Evolutionary conservation across 2,329 filamentous ascomycete species (phyloP).

Genomic region (Penicillium brevicompactum): DNA sequence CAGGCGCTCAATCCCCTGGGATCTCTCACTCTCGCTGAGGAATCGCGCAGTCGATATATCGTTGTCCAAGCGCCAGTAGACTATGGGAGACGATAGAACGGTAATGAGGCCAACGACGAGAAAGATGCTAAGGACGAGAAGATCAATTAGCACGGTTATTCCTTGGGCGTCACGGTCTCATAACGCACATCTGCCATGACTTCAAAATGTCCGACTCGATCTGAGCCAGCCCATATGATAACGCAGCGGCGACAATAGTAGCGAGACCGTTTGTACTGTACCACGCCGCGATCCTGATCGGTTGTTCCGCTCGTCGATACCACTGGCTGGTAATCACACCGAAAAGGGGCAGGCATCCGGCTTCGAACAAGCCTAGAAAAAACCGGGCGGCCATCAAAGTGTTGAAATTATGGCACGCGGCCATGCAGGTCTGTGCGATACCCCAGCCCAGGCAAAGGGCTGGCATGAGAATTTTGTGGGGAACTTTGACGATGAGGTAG

Average conservation of each 20-base stretch:
- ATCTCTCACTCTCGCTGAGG: constrained; percentile 49
- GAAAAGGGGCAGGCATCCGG: constrained; percentile 52
- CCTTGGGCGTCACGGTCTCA: neutral
- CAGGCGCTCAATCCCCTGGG: constrained; percentile 52
- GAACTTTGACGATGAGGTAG: constrained; percentile 62
- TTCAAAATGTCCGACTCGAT: constrained; percentile 48
- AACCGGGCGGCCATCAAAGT: constrained; percentile 53
- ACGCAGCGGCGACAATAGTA: constrained; percentile 58
- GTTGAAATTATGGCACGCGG: constrained; percentile 49
- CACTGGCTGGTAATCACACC: constrained; percentile 49
- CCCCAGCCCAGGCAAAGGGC: constrained; percentile 51
- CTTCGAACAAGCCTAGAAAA: constrained; percentile 57
- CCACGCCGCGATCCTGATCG: constrained; percentile 66
- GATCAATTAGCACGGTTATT: neutral
- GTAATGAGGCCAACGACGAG: constrained; percentile 65
- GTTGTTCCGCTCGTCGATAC: constrained; percentile 60
- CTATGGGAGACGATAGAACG: constrained; percentile 57
- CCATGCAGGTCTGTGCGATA: constrained; percentile 51
- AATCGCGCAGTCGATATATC: constrained; percentile 57
- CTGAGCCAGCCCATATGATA: constrained; percentile 61
- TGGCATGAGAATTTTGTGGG: constrained; percentile 62
- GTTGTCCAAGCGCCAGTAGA: constrained; percentile 62
- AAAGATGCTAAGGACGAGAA: constrained; percentile 51
- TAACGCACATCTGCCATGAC: constrained; percentile 54
- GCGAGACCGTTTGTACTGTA: constrained; percentile 64